Conservation (phyloP, 768 basidiomycete species). For the Leccinum truebloodii region DNA sequence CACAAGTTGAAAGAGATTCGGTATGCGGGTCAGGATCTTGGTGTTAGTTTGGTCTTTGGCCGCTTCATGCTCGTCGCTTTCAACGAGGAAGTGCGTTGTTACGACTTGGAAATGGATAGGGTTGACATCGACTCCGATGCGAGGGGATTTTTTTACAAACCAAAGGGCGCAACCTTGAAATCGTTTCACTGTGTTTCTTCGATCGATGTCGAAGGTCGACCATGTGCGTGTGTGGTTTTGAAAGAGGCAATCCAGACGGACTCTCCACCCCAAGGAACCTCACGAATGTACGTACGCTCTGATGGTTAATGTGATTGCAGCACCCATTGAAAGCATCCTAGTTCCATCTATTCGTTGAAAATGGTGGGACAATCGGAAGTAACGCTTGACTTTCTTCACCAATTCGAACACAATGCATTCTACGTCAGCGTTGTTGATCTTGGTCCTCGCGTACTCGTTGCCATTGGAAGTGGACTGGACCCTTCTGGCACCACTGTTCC, state of each 20-base stretch:
- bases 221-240: conserved; percentile 17
- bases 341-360: conserved; percentile 12
- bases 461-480: neutral
- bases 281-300: conserved; percentile 7
- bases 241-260: neutral
- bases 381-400: conserved; percentile 12
- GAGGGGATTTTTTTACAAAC: conserved; percentile 11
- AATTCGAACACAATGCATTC: conserved; percentile 6
- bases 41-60: conserved; percentile 1
- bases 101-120: conserved; percentile 7
- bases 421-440: conserved; percentile 1
- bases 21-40: neutral
- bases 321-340: conserved; percentile 5
- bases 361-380: conserved; percentile 2
- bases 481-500: too few species aligned
- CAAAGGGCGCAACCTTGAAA: neutral
- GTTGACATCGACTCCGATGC: neutral
- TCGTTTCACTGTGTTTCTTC: conserved; percentile 14
- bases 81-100: conserved; percentile 14
- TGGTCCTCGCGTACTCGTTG: conserved; percentile 18
- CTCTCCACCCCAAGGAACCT: neutral
- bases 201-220: conserved; percentile 13
- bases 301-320: neutral
- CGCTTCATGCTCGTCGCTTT: conserved; percentile 19
- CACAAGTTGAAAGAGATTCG: conserved; percentile 8